These are phyloP conservation scores for Colletotrichum musae DNA, from an alignment of 2,329 filamentous ascomycete genomes.

Conservation along the genomic window DNA sequence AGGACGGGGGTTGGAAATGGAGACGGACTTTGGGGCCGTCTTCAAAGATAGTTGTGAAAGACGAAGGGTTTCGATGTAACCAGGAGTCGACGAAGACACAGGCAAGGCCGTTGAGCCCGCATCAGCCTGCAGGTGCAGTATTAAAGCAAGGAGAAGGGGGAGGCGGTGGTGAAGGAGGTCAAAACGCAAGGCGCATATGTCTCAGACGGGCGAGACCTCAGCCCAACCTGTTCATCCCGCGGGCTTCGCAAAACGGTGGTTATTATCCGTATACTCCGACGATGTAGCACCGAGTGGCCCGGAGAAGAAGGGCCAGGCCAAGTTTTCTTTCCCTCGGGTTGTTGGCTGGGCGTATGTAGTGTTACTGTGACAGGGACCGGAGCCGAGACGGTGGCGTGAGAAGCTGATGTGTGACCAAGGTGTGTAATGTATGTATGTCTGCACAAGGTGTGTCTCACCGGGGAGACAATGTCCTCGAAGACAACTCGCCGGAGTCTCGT, in stretches of 20 bases:
- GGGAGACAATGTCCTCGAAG: slow-evolving; percentile 5
- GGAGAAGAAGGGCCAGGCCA: no score
- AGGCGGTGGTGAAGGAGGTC: slow-evolving; percentile 12
- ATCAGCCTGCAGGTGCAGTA: slow-evolving; percentile 1
- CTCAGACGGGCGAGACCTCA: slow-evolving; percentile 25
- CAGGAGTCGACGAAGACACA: slow-evolving; percentile 1
- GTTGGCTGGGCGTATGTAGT: slow-evolving; percentile 7
- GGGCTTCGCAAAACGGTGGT: slow-evolving; percentile 5
- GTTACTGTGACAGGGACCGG: slow-evolving; percentile 3
- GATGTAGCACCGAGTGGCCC: background rate
- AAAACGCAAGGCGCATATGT: slow-evolving; percentile 23
- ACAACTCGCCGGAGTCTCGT: slow-evolving; percentile 12
- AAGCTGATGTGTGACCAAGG: background rate
- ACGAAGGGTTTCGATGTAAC: background rate
- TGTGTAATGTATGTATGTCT: background rate
- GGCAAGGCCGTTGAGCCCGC: slow-evolving; percentile 2
- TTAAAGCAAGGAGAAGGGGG: background rate
- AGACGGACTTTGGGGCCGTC: slow-evolving; percentile 6
- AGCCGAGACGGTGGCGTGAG: background rate
- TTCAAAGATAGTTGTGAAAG: slow-evolving; percentile 19
- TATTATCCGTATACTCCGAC: background rate
- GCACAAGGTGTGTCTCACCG: slow-evolving; percentile 1
- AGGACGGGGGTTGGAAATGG: background rate
- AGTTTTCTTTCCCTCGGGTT: no score
- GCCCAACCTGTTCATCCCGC: slow-evolving; percentile 13